phyloP scores from a whole-genome alignment of 306 rosid genomes.

The Acacia confusa region DNA sequence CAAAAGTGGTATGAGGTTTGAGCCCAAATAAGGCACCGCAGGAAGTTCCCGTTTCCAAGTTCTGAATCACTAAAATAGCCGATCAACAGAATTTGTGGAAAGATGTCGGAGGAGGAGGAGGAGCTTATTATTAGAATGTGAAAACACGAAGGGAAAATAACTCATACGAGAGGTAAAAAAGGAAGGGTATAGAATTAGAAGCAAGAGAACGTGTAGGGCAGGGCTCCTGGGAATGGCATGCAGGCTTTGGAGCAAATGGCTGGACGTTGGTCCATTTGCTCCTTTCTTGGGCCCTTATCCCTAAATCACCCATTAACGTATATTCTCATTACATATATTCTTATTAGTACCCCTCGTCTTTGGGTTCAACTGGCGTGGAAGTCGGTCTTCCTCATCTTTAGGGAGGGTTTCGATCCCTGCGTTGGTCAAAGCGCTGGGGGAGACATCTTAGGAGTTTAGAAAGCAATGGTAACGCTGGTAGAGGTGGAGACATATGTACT shows the following conservation, averaged over 20 bases:
- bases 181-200: background rate
- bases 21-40: conserved; percentile 31
- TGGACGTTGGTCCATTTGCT: conserved; percentile 56
- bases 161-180: background rate
- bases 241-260: conserved; percentile 7
- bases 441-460: no score
- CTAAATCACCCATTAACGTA: background rate
- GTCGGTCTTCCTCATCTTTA: no score
- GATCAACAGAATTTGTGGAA: conserved; percentile 15
- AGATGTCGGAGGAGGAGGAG: background rate
- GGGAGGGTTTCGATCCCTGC: no score
- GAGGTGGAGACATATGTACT: no score
- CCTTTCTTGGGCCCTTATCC: conserved; percentile 32
- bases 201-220: conserved; percentile 24
- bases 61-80: conserved; percentile 15
- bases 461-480: no score
- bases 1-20: no score
- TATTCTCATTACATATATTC: conserved; percentile 52
- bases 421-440: no score
- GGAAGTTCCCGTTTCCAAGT: conserved; percentile 25
- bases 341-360: no score
- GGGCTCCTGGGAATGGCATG: conserved; percentile 34
- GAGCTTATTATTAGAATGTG: background rate
- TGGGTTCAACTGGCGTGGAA: no score
- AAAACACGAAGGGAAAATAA: background rate